A percentile compares a stretch with the other conserved stretches of the same genome.
These are phyloP conservation scores for Catharanthus roseus DNA, from an alignment of 257 asterid genomes.

Conservation along the genomic window DNA sequence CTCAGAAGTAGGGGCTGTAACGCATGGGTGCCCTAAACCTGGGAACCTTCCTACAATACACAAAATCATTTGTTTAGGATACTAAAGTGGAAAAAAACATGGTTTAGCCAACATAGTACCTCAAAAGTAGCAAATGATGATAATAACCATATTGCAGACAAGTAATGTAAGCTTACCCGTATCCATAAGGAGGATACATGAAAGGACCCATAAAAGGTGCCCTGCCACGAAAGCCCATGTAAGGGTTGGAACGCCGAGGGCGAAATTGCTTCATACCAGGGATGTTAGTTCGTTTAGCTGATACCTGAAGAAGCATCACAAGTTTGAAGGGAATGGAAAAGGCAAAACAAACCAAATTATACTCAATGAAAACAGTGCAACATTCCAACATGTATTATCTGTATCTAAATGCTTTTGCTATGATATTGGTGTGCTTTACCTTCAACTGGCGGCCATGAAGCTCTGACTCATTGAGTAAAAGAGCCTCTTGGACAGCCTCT, in stretches of 20 bases:
- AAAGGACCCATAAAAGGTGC: conserved; percentile 47
- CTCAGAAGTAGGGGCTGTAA: conserved; percentile 57
- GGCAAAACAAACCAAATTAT: not conserved
- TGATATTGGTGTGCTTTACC: conserved; percentile 24
- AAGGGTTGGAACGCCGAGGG: conserved; percentile 48
- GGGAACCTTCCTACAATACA: conserved; percentile 55
- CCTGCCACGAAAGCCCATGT: conserved; percentile 46
- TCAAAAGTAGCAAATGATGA: not conserved
- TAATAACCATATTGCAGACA: not conserved
- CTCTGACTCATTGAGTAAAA: conserved; percentile 67
- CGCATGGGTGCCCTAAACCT: conserved; percentile 64
- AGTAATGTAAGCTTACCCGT: conserved; percentile 39
- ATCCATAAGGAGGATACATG: conserved; percentile 53
- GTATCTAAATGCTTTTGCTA: not conserved
- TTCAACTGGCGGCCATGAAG: conserved; percentile 81
- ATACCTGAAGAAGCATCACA: conserved; percentile 37
- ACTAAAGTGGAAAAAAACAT: too few relatives aligned
- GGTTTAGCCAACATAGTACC: not conserved
- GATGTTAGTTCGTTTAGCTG: conserved; percentile 70
- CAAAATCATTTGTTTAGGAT: not conserved
- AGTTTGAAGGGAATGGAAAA: not conserved
- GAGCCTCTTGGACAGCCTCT: conserved; percentile 71
- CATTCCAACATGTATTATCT: not conserved
- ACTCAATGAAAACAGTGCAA: not conserved
- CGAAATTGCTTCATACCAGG: conserved; percentile 80